phyloP scores from a whole-genome alignment of 2,329 filamentous ascomycete species.

The Xenoacremonium recifei region DNA sequence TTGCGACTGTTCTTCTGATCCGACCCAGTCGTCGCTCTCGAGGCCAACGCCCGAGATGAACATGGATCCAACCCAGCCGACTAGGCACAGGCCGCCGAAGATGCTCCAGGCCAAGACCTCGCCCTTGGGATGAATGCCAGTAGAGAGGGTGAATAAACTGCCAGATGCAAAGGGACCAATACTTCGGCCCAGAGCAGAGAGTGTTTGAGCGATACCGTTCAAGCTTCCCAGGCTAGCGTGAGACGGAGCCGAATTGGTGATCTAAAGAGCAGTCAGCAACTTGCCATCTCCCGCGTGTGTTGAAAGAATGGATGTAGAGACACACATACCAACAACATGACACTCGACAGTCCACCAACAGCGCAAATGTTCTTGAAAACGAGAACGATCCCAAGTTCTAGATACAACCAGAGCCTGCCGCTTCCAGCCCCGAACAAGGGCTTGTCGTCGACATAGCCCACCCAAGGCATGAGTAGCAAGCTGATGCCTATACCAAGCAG shows the following conservation, averaged over 20 bases:
- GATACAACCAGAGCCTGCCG: conserved; percentile 70
- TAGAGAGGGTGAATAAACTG: conserved; percentile 77
- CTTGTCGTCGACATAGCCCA: conserved; percentile 69
- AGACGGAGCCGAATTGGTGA: conserved; percentile 90
- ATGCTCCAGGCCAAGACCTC: conserved; percentile 83
- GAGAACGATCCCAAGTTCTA: conserved; percentile 76
- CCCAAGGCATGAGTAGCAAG: conserved; percentile 85
- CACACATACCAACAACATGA: conserved; percentile 72
- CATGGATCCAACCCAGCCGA: conserved; percentile 78
- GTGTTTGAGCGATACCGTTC: conserved; percentile 90
- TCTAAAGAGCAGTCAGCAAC: conserved; percentile 45
- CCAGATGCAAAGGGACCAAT: conserved; percentile 88
- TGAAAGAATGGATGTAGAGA: too few species aligned
- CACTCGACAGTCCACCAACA: conserved; percentile 86
- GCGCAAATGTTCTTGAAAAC: conserved; percentile 88
- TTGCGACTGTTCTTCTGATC: conserved; percentile 26
- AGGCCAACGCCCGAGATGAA: conserved; percentile 66
- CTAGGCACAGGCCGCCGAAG: conserved; percentile 78
- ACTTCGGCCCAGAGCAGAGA: conserved; percentile 86
- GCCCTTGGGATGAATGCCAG: conserved; percentile 72
- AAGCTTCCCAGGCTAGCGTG: conserved; percentile 83
- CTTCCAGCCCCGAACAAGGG: conserved; percentile 56
- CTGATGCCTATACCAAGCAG: conserved; percentile 77
- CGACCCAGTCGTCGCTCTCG: conserved; percentile 56
- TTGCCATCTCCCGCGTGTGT: not conserved